Percentiles rank a stretch among this genome's conserved stretches.
These are phyloP conservation scores for Primulina huaijiensis DNA, from an alignment of 257 asterid species.

Conservation along the genomic window DNA sequence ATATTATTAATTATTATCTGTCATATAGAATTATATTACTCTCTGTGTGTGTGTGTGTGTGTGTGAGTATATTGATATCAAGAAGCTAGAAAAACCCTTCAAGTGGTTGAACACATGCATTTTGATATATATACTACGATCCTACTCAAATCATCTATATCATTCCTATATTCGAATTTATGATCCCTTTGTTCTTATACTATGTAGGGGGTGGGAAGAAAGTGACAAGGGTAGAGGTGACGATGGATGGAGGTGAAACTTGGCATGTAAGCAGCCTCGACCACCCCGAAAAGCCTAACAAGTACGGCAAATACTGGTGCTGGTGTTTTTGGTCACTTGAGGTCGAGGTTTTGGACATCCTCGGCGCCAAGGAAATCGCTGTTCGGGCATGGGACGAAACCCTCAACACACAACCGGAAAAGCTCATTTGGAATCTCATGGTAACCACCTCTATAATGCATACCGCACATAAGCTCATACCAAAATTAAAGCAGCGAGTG, in stretches of 20 bases:
- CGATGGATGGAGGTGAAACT: slow-evolving; percentile 81
- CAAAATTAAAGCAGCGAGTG: too few relatives aligned
- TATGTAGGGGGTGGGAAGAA: slow-evolving; percentile 82
- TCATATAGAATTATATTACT: too few relatives aligned
- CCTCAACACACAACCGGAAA: slow-evolving; percentile 91
- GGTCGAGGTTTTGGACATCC: slow-evolving; percentile 75
- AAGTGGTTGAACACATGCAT: too few relatives aligned
- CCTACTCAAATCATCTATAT: too few relatives aligned
- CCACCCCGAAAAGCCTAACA: slow-evolving; percentile 68
- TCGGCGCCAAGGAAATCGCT: slow-evolving; percentile 72
- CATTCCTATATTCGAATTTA: too few relatives aligned
- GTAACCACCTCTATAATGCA: slow-evolving; percentile 29
- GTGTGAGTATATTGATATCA: too few relatives aligned
- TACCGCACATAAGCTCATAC: too few relatives aligned
- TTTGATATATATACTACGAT: not conserved
- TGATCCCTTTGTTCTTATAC: too few relatives aligned
- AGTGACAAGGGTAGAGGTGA: slow-evolving; percentile 89
- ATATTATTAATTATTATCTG: too few relatives aligned
- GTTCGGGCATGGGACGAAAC: slow-evolving; percentile 95
- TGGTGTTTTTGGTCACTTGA: slow-evolving; percentile 96
- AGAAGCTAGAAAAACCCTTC: too few relatives aligned
- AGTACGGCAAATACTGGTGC: slow-evolving; percentile 88
- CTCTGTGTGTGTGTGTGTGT: too few relatives aligned
- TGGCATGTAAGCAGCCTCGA: slow-evolving; percentile 64
- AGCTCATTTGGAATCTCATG: slow-evolving; percentile 91